Conservation (phyloP, 768 basidiomycete species). For the Hebeloma cylindrosporum region DNA sequence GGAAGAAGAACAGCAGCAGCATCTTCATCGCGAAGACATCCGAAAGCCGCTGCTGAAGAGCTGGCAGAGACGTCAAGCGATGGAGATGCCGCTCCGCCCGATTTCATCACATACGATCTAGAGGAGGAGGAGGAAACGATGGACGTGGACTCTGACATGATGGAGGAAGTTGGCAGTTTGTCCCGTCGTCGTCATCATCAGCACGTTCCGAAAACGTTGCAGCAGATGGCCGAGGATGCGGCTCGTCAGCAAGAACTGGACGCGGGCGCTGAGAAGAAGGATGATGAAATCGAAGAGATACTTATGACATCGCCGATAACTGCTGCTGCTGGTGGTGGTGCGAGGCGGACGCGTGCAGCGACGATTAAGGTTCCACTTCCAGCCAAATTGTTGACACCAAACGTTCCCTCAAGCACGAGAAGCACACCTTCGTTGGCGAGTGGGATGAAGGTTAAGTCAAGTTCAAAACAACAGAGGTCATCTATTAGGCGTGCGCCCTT, state of each 20-base stretch:
- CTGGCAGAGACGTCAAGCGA: constrained; percentile 18
- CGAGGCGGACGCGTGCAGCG: neutral
- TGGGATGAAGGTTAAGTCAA: constrained; percentile 15
- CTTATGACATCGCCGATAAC: constrained; percentile 3
- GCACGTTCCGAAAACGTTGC: constrained; percentile 56
- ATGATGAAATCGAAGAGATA: constrained; percentile 6
- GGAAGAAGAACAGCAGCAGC: too few species aligned
- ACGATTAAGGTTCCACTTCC: constrained; percentile 1
- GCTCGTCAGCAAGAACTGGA: constrained; percentile 16
- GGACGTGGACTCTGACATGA: constrained; percentile 37
- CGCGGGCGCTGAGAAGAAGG: constrained; percentile 3
- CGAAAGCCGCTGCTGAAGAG: constrained; percentile 7
- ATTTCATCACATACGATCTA: constrained; percentile 36
- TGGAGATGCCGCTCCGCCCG: constrained; percentile 16
- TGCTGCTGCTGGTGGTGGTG: neutral
- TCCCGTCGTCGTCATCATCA: neutral
- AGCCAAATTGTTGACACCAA: constrained; percentile 4
- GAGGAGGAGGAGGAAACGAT: too few species aligned
- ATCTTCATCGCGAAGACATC: constrained; percentile 5
- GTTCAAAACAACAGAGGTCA: constrained; percentile 2
- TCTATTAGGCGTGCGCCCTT: neutral
- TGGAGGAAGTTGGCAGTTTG: constrained; percentile 25
- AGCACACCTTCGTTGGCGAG: constrained; percentile 5
- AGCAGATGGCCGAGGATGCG: constrained; percentile 56
- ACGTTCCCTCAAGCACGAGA: constrained; percentile 3